phyloP scores from a whole-genome alignment of 257 asterid species.

The Schizonepeta tenuifolia region DNA sequence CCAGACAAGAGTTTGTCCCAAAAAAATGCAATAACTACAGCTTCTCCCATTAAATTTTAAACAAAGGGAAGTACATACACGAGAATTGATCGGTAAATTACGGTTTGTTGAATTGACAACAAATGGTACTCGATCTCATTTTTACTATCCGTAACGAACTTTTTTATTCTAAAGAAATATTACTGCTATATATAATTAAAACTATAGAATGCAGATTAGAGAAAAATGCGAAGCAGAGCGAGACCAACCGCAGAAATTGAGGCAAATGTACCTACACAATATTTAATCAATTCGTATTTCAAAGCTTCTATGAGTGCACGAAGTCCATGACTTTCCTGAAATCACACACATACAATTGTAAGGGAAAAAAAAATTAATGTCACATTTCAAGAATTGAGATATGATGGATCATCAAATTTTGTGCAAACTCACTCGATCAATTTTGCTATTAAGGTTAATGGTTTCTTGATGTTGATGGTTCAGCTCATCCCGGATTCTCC shows the following conservation, averaged over 20 bases:
- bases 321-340: constrained; percentile 82
- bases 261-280: constrained; percentile 88
- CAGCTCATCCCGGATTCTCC: constrained; percentile 95
- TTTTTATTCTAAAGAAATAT: background rate
- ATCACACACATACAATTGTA: constrained; percentile 1
- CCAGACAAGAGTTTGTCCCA: background rate
- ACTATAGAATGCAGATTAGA: constrained; percentile 37
- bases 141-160: constrained; percentile 2
- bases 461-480: constrained; percentile 87
- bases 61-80: background rate
- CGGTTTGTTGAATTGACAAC: background rate
- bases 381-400: too few relatives aligned
- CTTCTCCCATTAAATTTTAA: background rate
- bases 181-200: background rate
- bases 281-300: constrained; percentile 83
- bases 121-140: background rate
- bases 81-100: background rate
- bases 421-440: constrained; percentile 69
- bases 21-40: constrained; percentile 5
- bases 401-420: background rate
- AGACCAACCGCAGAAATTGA: constrained; percentile 90
- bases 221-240: constrained; percentile 70
- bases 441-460: constrained; percentile 79
- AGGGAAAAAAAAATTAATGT: background rate
- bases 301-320: constrained; percentile 87